A percentile compares a stretch with the other conserved stretches of the same genome.
Conservation (phyloP, 1,139 yeast genomes). For the Pneumocystis sp. region DNA sequence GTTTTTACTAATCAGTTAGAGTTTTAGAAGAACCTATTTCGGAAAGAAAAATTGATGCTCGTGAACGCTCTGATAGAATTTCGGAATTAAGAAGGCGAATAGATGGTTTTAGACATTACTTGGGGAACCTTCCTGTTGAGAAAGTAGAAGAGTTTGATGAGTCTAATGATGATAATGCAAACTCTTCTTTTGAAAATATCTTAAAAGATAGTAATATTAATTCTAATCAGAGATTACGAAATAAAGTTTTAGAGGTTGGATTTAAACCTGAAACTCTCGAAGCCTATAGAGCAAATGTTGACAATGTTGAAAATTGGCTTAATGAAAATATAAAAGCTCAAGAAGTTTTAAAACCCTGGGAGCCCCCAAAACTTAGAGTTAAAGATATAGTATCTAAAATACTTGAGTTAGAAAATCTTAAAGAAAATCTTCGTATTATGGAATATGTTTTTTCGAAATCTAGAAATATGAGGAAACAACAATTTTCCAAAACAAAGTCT, state of each 20-base stretch:
- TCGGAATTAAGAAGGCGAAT: constrained; percentile 8
- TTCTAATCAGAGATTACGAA: background rate
- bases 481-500: background rate
- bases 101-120: constrained; percentile 15
- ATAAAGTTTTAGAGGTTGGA: constrained; percentile 6
- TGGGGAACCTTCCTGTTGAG: constrained; percentile 14
- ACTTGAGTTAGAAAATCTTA: constrained; percentile 4
- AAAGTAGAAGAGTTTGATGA: constrained; percentile 5
- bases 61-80: constrained; percentile 7
- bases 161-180: background rate
- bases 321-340: constrained; percentile 8
- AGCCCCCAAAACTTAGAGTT: constrained; percentile 6
- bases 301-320: constrained; percentile 10
- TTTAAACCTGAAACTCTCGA: constrained; percentile 8
- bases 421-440: constrained; percentile 5
- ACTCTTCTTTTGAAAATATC: background rate
- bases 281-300: constrained; percentile 3
- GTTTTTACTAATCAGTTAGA: background rate
- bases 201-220: background rate
- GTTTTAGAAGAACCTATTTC: constrained; percentile 14
- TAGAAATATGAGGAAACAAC: background rate
- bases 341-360: constrained; percentile 2
- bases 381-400: constrained; percentile 6
- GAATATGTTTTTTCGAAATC: background rate
- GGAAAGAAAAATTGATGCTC: constrained; percentile 13